phyloP scores from a whole-genome alignment of 352 stramenopile species.

The Globisporangium cylindrosporum region DNA sequence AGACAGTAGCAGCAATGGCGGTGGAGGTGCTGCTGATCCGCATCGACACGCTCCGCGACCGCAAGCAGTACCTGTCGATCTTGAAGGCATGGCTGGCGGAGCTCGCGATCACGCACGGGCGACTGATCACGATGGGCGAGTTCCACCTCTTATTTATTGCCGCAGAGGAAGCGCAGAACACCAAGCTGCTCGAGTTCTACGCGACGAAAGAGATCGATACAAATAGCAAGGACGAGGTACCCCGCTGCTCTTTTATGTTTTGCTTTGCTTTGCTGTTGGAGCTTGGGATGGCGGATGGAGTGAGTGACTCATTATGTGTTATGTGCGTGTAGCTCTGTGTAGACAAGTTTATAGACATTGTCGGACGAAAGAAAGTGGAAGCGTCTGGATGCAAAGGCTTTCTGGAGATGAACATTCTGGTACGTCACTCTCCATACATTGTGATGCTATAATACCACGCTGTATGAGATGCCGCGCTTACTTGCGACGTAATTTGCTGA shows the following conservation, averaged over 20 bases:
- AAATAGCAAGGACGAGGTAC: constrained; percentile 51
- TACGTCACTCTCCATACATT: constrained; percentile 20
- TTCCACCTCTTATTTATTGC: constrained; percentile 64
- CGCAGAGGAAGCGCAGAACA: constrained; percentile 35
- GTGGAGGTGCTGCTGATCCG: constrained; percentile 67
- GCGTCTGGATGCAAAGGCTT: constrained; percentile 55
- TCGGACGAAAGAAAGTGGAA: constrained; percentile 50
- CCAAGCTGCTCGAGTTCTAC: constrained; percentile 45
- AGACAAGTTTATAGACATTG: constrained; percentile 72
- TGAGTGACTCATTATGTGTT: constrained; percentile 5
- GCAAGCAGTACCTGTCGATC: constrained; percentile 49
- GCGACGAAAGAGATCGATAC: constrained; percentile 48
- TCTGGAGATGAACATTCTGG: constrained; percentile 79
- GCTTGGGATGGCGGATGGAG: not conserved
- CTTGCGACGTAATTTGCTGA: not conserved
- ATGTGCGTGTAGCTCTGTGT: constrained; percentile 35
- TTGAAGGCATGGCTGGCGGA: constrained; percentile 60
- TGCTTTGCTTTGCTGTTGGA: not conserved
- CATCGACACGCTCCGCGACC: constrained; percentile 70
- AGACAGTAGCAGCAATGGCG: not conserved
- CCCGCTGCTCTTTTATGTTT: not conserved
- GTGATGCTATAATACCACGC: not conserved
- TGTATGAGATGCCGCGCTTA: not conserved
- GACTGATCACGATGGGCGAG: constrained; percentile 62
- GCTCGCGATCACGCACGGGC: constrained; percentile 40